Conservation (phyloP, 148 eudicot genomes). For the Bassia scoparia region DNA sequence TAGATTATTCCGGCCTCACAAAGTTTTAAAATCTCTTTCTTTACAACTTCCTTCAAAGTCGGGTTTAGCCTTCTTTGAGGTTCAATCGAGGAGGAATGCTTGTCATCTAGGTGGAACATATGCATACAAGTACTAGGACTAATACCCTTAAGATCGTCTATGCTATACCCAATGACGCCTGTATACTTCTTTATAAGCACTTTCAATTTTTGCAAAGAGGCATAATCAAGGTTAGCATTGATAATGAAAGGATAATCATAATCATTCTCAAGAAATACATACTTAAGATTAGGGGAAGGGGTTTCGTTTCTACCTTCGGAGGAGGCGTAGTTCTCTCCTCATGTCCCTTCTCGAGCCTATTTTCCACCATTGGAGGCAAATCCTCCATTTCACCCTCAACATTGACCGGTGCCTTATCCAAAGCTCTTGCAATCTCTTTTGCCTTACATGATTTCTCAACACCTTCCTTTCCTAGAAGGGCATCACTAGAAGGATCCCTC, state of each 20-base stretch:
- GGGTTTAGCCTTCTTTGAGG: too few relatives aligned
- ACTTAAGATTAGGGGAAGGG: background rate
- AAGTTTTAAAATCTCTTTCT: too few relatives aligned
- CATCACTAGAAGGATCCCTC: too few relatives aligned
- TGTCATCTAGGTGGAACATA: too few relatives aligned
- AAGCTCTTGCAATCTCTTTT: background rate
- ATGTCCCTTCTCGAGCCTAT: background rate
- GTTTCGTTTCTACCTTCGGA: background rate
- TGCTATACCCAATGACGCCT: background rate
- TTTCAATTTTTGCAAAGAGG: background rate
- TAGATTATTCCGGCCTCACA: too few relatives aligned
- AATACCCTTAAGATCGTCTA: too few relatives aligned
- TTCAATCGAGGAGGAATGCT: too few relatives aligned
- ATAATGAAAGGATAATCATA: background rate
- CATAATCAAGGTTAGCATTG: background rate
- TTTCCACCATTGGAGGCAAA: too few relatives aligned
- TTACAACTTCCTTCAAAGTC: too few relatives aligned
- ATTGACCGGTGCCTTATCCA: background rate
- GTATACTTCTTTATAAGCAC: background rate
- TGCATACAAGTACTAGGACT: too few relatives aligned
- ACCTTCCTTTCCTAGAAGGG: background rate
- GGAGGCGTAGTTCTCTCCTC: background rate
- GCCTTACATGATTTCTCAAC: background rate
- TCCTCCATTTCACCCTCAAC: too few relatives aligned
- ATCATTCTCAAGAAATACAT: background rate